Evolutionary conservation across 2,329 filamentous ascomycete genomes (phyloP).

Genomic region (Botryotinia narcissicola): DNA sequence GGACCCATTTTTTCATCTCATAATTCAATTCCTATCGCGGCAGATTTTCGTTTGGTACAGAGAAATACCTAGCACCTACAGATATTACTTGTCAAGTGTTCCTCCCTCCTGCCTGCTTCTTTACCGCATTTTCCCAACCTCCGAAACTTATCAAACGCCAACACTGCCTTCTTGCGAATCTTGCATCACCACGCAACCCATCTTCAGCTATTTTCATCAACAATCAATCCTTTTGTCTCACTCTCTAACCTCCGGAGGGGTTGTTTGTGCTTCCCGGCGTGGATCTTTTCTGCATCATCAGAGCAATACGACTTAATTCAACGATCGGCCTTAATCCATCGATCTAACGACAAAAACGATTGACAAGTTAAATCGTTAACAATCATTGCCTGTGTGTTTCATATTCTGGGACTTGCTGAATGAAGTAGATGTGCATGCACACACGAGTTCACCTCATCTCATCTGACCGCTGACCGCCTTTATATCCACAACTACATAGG

Average conservation of each 20-base stretch:
- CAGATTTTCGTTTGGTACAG: neutral
- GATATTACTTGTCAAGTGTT: conserved; percentile 2
- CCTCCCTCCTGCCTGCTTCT: conserved; percentile 2
- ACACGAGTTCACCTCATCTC: conserved; percentile 3
- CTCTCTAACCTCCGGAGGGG: neutral
- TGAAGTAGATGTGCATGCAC: conserved; percentile 1
- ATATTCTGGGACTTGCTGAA: conserved; percentile 1
- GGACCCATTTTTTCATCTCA: conserved; percentile 6
- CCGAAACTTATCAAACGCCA: neutral
- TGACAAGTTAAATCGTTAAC: neutral
- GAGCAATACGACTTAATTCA: conserved; percentile 4
- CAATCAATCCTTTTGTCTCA: conserved; percentile 4
- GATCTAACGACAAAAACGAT: neutral
- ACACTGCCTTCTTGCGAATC: neutral
- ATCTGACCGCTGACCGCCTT: conserved; percentile 14
- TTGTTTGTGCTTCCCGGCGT: neutral
- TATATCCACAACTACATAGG: conserved; percentile 14
- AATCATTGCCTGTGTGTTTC: neutral
- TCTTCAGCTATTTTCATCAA: conserved; percentile 1
- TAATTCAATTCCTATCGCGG: conserved; percentile 2
- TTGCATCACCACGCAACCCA: conserved; percentile 8
- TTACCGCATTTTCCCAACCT: conserved; percentile 19
- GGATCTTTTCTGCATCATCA: conserved; percentile 10
- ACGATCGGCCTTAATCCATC: neutral
- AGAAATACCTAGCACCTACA: neutral